phyloP scores from a whole-genome alignment of 331 rosid genomes.

The Spiraea crenata region DNA sequence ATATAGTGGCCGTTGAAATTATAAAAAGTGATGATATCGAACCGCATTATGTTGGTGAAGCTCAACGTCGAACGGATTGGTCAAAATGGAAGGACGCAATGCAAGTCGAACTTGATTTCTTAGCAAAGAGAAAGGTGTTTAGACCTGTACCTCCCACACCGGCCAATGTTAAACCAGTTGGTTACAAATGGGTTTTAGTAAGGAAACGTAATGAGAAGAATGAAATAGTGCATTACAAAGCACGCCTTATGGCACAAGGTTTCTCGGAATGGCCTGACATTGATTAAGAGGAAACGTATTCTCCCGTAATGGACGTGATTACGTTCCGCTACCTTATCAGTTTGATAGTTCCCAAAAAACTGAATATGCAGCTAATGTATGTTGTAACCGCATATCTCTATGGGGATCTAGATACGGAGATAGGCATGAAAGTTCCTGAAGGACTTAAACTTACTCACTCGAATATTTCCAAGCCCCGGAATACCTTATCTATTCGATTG shows the following conservation, averaged over 20 bases:
- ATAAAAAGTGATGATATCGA: neutral
- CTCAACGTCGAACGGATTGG: neutral
- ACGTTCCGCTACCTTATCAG: too few relatives aligned
- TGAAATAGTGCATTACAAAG: neutral
- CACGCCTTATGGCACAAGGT: neutral
- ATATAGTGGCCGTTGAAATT: neutral
- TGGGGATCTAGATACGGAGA: neutral
- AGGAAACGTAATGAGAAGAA: neutral
- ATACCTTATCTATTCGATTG: neutral
- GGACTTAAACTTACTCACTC: neutral
- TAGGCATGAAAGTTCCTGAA: neutral
- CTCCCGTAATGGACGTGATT: neutral
- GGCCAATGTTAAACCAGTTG: neutral
- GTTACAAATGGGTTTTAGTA: neutral
- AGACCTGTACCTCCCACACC: neutral
- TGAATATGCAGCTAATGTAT: neutral
- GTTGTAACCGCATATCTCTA: neutral
- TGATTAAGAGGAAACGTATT: neutral
- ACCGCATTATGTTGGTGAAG: neutral
- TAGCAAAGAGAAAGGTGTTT: neutral
- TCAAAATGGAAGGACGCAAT: neutral
- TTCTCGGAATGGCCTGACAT: neutral
- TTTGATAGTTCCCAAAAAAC: neutral
- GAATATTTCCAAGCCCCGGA: neutral
- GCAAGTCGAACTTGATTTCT: neutral